Evolutionary conservation across 768 basidiomycete genomes (phyloP).

Genomic region (Auriscalpium vulgare): DNA sequence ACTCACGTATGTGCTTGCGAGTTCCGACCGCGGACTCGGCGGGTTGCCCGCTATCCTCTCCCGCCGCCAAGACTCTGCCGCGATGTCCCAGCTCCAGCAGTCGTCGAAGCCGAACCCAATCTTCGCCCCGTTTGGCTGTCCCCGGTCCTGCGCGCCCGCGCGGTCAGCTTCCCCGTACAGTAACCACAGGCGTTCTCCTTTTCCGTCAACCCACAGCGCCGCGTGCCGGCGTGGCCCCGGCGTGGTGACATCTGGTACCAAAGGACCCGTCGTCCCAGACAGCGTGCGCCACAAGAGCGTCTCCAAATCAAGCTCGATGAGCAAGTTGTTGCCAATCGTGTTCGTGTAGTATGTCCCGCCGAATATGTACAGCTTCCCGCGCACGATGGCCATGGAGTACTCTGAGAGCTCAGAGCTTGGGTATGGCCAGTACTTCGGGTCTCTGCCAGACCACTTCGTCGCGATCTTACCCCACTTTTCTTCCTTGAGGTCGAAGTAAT

Average conservation of each 20-base stretch:
- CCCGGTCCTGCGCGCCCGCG: slow-evolving; percentile 18
- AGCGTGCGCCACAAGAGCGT: slow-evolving; percentile 27
- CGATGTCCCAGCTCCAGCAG: slow-evolving; percentile 31
- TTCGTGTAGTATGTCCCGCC: slow-evolving; percentile 25
- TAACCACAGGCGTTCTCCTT: slow-evolving; percentile 24
- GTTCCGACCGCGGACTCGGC: slow-evolving; percentile 28
- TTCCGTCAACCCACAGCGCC: slow-evolving; percentile 27
- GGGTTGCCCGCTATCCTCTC: slow-evolving; percentile 28
- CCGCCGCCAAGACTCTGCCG: slow-evolving; percentile 22
- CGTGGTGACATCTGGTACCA: slow-evolving; percentile 13
- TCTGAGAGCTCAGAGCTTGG: slow-evolving; percentile 1
- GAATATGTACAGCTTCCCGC: slow-evolving; percentile 31
- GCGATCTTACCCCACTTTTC: slow-evolving; percentile 26
- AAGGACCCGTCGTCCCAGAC: slow-evolving; percentile 9
- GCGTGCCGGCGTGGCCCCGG: slow-evolving; percentile 30
- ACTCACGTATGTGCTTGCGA: slow-evolving; percentile 26
- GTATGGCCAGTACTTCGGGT: slow-evolving; percentile 14
- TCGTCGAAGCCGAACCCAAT: slow-evolving; percentile 24
- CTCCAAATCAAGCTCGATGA: slow-evolving; percentile 30
- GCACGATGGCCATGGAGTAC: slow-evolving; percentile 15
- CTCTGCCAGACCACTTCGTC: slow-evolving; percentile 18
- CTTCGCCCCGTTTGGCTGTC: slow-evolving; percentile 19
- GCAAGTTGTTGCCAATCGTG: slow-evolving; percentile 28
- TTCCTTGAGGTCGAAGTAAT: slow-evolving; percentile 29
- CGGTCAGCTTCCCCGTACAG: slow-evolving; percentile 31